Evolutionary conservation across 805 yeast genomes (phyloP).

Genomic region (Candida takata): DNA sequence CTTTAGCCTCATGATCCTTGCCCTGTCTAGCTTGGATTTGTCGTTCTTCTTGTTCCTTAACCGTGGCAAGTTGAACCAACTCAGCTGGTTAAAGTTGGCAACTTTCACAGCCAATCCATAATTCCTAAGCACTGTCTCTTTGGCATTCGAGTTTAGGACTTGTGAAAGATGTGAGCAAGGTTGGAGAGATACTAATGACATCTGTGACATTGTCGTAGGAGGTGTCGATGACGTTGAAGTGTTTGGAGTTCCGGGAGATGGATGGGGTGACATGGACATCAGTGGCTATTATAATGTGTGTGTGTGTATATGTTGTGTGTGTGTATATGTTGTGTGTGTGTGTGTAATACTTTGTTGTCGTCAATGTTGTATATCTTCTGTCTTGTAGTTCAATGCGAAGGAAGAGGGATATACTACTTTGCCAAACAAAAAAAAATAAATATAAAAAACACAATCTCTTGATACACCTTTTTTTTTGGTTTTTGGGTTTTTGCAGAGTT

Average conservation of each 20-base stretch:
- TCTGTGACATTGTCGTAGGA: slow-evolving; percentile 2
- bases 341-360: neutral
- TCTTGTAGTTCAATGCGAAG: too few relatives aligned
- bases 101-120: slow-evolving; percentile 22
- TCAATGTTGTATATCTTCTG: neutral
- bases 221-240: slow-evolving; percentile 1
- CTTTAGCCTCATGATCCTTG: slow-evolving; percentile 34
- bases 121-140: slow-evolving; percentile 22
- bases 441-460: too few relatives aligned
- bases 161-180: slow-evolving; percentile 24
- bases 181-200: slow-evolving; percentile 5
- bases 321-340: neutral
- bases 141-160: slow-evolving; percentile 21
- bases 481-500: too few relatives aligned
- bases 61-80: slow-evolving; percentile 6
- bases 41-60: slow-evolving; percentile 8
- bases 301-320: neutral
- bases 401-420: too few relatives aligned
- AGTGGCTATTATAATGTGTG: neutral
- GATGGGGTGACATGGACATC: slow-evolving; percentile 1
- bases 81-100: slow-evolving; percentile 8
- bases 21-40: slow-evolving; percentile 25
- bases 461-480: too few relatives aligned
- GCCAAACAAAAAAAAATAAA: too few relatives aligned
- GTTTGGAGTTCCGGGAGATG: slow-evolving; percentile 1